A percentile compares a stretch with the other conserved stretches of the same genome.
phyloP scores from a whole-genome alignment of 805 yeast genomes.

The Zygotorulaspora chibaensis region DNA sequence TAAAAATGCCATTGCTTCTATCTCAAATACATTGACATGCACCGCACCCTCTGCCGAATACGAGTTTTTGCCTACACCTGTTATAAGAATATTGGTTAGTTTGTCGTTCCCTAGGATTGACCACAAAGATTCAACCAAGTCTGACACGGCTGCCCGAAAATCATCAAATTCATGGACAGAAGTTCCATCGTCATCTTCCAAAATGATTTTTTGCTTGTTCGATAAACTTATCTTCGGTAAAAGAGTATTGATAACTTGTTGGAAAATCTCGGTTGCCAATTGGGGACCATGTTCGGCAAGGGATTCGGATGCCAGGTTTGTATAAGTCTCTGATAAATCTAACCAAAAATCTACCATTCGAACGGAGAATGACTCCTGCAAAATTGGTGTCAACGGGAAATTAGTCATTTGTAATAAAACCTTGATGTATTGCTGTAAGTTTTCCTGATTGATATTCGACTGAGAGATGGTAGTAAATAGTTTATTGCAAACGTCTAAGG shows the following conservation, averaged over 20 bases:
- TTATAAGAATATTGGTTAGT: slow-evolving; percentile 29
- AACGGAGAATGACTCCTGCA: slow-evolving; percentile 54
- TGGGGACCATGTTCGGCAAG: slow-evolving; percentile 26
- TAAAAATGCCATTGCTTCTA: slow-evolving; percentile 33
- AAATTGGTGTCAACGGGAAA: slow-evolving; percentile 52
- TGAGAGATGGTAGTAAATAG: slow-evolving; percentile 24
- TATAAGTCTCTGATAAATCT: slow-evolving; percentile 53
- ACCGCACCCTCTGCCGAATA: slow-evolving; percentile 4
- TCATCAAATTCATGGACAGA: slow-evolving; percentile 50
- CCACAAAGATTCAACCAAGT: slow-evolving; percentile 68
- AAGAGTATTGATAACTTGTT: slow-evolving; percentile 54
- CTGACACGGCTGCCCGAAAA: slow-evolving; percentile 72
- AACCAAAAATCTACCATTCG: slow-evolving; percentile 66
- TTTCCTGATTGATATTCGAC: slow-evolving; percentile 7
- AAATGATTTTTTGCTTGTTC: slow-evolving; percentile 37
- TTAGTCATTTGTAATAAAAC: slow-evolving; percentile 51
- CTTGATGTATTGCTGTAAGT: slow-evolving; percentile 39
- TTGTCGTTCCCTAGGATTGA: slow-evolving; percentile 52
- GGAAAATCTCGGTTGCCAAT: slow-evolving; percentile 41
- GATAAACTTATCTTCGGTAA: slow-evolving; percentile 59
- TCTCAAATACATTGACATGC: slow-evolving; percentile 24
- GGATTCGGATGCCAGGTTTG: slow-evolving; percentile 36
- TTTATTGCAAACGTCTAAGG: slow-evolving; percentile 33
- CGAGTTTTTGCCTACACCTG: slow-evolving; percentile 24
- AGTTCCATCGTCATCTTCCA: slow-evolving; percentile 28